These are phyloP conservation scores for Starmerella gropengiesseri DNA, from an alignment of 805 yeast genomes.

Conservation along the genomic window DNA sequence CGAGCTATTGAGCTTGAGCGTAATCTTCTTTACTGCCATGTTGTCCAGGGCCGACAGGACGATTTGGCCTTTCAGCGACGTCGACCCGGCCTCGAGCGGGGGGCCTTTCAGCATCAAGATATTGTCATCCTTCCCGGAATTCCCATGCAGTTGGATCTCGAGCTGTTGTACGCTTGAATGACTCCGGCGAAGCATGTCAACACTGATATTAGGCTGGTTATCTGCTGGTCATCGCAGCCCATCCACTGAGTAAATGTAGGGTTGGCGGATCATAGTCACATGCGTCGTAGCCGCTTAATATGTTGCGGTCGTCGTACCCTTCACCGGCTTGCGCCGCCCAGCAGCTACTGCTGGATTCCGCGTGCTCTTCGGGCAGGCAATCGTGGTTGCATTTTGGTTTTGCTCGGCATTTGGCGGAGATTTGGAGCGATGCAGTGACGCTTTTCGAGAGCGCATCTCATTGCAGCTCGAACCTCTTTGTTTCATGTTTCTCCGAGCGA, in stretches of 20 bases:
- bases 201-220: not conserved
- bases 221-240: not conserved
- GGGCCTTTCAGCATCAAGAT: constrained; percentile 73
- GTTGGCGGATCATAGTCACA: too few species aligned
- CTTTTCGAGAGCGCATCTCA: too few species aligned
- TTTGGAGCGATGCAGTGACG: too few species aligned
- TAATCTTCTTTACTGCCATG: constrained; percentile 50
- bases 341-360: too few species aligned
- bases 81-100: constrained; percentile 66
- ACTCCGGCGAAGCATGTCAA: constrained; percentile 18
- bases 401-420: too few species aligned
- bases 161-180: constrained; percentile 20
- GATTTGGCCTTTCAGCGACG: constrained; percentile 62
- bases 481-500: too few species aligned
- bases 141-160: constrained; percentile 21
- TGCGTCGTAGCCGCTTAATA: too few species aligned
- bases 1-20: constrained; percentile 56
- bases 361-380: too few species aligned
- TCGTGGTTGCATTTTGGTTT: too few species aligned
- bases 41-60: constrained; percentile 71
- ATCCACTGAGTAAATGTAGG: not conserved
- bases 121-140: constrained; percentile 29
- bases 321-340: too few species aligned
- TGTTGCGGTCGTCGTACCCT: too few species aligned
- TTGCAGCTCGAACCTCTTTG: too few species aligned